Base-by-base conservation (phyloP, 345 rosid genomes). In the Leavenworthia alabamica region DNA sequence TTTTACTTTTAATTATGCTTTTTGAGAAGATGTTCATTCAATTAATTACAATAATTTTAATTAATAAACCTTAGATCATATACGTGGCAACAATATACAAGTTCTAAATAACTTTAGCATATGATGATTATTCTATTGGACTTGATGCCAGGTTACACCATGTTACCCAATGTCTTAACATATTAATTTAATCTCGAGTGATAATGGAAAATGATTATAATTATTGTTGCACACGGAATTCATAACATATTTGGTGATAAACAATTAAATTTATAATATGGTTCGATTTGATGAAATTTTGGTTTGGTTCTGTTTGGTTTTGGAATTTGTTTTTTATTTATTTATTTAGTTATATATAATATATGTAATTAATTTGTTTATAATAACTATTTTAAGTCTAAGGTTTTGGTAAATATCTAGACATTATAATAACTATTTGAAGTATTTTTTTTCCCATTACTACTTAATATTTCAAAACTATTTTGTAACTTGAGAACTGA, bases 91-190 rank as follows among this genome's bases (percentile, higher is more conserved):
- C 12, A 59, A 47, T 15, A 29, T 35, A 67, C 45, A 72, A 67
- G 58, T 50, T 54, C 66, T 64, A 59, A 71, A 64, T 57, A 45
- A 16, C 75, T 75, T 73, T 71, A 23, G 74, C 79, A 72, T 73
- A 76, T 52, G 62, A 26, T 8, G 63, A 74, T 69, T 75, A 61
- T 74, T 81, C 63, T 64, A 51, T 68, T 53, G 64, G 78, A n/a
- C n/a, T n/a, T n/a, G n/a, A n/a, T n/a, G n/a, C n/a, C n/a, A n/a
- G 22, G 17, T 11, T 65, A 44, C 52, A 71, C 74, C 83, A 75
- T 82, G 86, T 79, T 77, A 80, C 95, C 83, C 79, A 55, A 72
- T 77, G 71, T 60, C 82, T 65, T 66, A 77, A 81, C 90, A 84
- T 48, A 56, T 65, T 41, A n/a, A n/a, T n/a, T n/a, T n/a, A n/a